Conservation (phyloP, 2,329 filamentous ascomycete species). For the Fusarium citri region DNA sequence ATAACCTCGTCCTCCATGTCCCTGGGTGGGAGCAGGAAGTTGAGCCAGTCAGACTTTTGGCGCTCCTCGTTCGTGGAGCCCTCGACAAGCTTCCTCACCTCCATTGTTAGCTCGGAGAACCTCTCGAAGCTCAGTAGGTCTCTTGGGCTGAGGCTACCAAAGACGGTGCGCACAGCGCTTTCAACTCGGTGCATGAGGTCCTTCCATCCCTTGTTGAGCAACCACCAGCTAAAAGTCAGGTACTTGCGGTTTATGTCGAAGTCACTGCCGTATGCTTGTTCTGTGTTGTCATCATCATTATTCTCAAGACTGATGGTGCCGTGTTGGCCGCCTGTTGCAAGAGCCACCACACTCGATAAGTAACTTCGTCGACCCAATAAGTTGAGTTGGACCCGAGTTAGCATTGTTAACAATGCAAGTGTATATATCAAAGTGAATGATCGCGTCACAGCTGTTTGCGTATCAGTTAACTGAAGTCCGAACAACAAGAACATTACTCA, state of each 20-base stretch:
- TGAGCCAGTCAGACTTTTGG: conserved; percentile 75
- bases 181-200: conserved; percentile 85
- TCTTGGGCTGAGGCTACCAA: conserved; percentile 87
- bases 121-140: conserved; percentile 86
- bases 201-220: conserved; percentile 90
- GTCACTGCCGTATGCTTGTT: conserved; percentile 88
- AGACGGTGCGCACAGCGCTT: conserved; percentile 87
- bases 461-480: conserved; percentile 19
- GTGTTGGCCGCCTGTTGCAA: conserved; percentile 80
- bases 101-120: conserved; percentile 82
- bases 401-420: conserved; percentile 85
- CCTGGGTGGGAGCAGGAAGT: conserved; percentile 82
- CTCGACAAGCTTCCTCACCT: conserved; percentile 88
- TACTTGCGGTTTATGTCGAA: conserved; percentile 97
- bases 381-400: conserved; percentile 96
- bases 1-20: conserved; percentile 87
- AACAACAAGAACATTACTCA: conserved; percentile 59
- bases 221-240: conserved; percentile 97
- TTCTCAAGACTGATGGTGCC: conserved; percentile 91
- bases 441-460: conserved; percentile 79
- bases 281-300: conserved; percentile 86
- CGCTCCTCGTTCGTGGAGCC: conserved; percentile 62
- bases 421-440: conserved; percentile 94
- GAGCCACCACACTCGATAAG: conserved; percentile 91
- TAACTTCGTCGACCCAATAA: conserved; percentile 95